A percentile compares a stretch with the other conserved stretches of the same genome.
These are phyloP conservation scores for Pleurotus pulmonarius DNA, from an alignment of 768 basidiomycete species.

Conservation along the genomic window DNA sequence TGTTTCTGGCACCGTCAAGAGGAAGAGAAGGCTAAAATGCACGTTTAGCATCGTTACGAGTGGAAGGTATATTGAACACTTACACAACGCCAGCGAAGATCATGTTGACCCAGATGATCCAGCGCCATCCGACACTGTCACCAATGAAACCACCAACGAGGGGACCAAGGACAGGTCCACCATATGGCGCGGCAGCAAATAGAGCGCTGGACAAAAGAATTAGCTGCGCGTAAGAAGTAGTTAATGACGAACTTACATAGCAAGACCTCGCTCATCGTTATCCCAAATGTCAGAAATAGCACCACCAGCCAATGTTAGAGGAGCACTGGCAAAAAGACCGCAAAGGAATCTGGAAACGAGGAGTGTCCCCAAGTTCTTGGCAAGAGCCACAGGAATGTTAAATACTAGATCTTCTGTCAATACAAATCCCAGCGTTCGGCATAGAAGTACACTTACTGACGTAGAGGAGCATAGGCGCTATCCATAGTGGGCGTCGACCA, in stretches of 20 bases:
- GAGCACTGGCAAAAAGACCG: conserved; percentile 35
- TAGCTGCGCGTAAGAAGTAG: not conserved
- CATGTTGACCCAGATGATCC: conserved; percentile 36
- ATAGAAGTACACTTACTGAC: conserved; percentile 17
- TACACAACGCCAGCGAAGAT: conserved; percentile 33
- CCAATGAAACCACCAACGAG: conserved; percentile 47
- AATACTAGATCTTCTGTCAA: conserved; percentile 10
- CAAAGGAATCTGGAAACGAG: conserved; percentile 32
- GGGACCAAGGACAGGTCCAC: conserved; percentile 39
- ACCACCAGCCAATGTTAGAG: conserved; percentile 36
- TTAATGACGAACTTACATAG: conserved; percentile 15
- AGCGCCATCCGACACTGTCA: conserved; percentile 33
- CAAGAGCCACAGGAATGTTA: conserved; percentile 30
- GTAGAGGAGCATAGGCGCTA: conserved; percentile 35
- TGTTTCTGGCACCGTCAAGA: conserved; percentile 37
- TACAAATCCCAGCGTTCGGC: not conserved
- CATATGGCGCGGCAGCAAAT: conserved; percentile 36
- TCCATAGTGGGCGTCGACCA: conserved; percentile 33
- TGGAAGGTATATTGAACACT: conserved; percentile 8
- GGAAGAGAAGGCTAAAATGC: conserved; percentile 10
- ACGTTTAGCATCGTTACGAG: not conserved
- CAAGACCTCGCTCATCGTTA: conserved; percentile 38
- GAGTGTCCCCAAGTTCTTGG: conserved; percentile 27
- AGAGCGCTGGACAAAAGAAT: conserved; percentile 15
- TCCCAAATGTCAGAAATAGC: conserved; percentile 34